Evolutionary conservation across 2,329 filamentous ascomycete species (phyloP), one percentile per base, ranked within the genome.

Genomic region (Cordyceps farinosa): DNA sequence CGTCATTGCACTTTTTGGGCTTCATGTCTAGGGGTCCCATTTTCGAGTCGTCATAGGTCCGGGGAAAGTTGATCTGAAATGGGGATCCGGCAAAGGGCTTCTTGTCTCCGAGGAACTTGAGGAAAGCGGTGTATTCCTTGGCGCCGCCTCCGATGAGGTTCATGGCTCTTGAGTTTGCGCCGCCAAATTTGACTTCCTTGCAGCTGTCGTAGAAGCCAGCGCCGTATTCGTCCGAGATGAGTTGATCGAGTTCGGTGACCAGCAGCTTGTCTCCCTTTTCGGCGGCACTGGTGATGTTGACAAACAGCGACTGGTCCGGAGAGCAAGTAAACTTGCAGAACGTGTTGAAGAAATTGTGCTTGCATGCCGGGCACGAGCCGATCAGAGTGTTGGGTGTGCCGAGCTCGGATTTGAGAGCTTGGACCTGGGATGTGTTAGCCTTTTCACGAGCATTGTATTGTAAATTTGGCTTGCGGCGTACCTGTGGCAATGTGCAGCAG

Each of bases 281-380:
- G 66, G 85, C 84, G 0, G 88, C 90, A 60, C 87, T 78, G 11
- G 95, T 98, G 50, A 99, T 87, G 71, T 99, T 99, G 74, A 99
- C 82, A 72, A 99, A 99, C 0, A 96, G 81, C 0, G 92, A 97
- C 75, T 99, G 95, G 71, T 99, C 90, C 6, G 96, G 94, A 5
- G 95, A 99, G 79, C 96, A 99, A 2, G 93, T 98, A 73, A 99
- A 98, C 5, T 92, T 96, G 79, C 95, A 99, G 76, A 99, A 99
- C 51, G 96, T 82, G 79, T 99, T 96, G 82, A 91, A 98, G 81
- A 99, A 99, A 80, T 99, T 99, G 70, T 93, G 90, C 77, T 95
- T 96, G 84, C 95, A 99, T 38, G 96, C 95, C 1, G 95, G 95
- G 74, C 95, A 99, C 10, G 92, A 92, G 32, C 92, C 88, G 73